These are phyloP conservation scores for Gracilariopsis chorda DNA, from an alignment of 23 red algal species.

Conservation along the genomic window DNA sequence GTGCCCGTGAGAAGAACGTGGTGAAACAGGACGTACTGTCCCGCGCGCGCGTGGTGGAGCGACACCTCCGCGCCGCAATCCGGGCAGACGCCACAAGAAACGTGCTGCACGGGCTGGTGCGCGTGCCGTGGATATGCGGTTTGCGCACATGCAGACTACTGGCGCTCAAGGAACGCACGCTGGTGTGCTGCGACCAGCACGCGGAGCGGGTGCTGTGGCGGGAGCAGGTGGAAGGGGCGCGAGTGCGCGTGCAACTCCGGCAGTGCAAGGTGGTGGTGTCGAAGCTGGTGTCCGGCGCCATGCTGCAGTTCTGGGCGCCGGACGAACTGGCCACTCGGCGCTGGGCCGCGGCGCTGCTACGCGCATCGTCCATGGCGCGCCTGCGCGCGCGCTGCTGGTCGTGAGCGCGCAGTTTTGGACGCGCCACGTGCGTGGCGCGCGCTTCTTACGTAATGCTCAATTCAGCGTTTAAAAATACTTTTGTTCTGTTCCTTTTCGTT, in stretches of 20 bases:
- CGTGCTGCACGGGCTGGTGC: slow-evolving; percentile 1
- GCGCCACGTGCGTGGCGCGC: too few relatives aligned
- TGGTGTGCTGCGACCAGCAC: not conserved
- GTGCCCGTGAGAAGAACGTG: too few relatives aligned
- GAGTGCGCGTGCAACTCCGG: not conserved
- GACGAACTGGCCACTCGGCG: not conserved
- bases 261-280: slow-evolving; percentile 19
- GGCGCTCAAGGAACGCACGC: not conserved
- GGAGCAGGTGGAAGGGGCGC: slow-evolving; percentile 8
- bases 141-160: not conserved
- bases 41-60: not conserved
- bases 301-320: slow-evolving; percentile 24
- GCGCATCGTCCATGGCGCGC: not conserved
- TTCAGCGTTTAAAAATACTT: not conserved
- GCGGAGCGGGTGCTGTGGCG: not conserved
- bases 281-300: not conserved
- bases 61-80: not conserved
- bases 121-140: slow-evolving; percentile 9
- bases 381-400: not conserved
- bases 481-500: not conserved
- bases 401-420: not conserved
- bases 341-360: slow-evolving; percentile 15
- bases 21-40: not conserved
- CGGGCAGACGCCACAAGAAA: not conserved
- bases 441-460: not conserved